phyloP scores from a whole-genome alignment of 2,329 filamentous ascomycete species.

The Aureobasidium sp. region DNA sequence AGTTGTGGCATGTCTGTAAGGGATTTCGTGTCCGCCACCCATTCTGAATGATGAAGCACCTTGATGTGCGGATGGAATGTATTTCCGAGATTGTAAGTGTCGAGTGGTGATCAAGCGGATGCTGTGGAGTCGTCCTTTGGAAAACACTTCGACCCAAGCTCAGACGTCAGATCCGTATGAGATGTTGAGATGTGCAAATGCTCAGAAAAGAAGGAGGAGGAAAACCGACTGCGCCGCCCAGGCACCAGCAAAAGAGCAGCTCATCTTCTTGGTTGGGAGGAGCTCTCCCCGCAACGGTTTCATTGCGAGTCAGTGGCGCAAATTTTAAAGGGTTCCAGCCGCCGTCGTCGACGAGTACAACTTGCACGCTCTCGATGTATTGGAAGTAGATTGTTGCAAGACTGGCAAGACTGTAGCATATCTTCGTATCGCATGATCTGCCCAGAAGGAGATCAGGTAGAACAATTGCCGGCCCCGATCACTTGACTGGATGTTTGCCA shows the following conservation, averaged over 20 bases:
- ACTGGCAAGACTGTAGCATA: no score
- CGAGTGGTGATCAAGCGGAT: background rate
- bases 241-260: slow-evolving; percentile 2
- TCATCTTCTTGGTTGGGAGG: background rate
- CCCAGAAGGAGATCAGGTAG: no score
- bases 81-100: background rate
- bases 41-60: background rate
- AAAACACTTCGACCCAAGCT: background rate
- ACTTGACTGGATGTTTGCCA: no score
- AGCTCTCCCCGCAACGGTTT: slow-evolving; percentile 12
- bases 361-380: background rate
- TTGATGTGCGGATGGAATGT: background rate
- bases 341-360: background rate
- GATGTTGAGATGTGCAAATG: background rate
- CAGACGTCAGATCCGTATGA: background rate
- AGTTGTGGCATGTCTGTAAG: background rate
- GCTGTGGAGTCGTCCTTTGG: background rate
- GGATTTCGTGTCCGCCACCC: slow-evolving; percentile 9
- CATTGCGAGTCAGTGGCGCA: slow-evolving; percentile 12
- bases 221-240: background rate
- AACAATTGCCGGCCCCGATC: no score
- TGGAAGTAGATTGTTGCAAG: background rate
- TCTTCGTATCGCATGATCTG: no score
- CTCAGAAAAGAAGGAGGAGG: background rate
- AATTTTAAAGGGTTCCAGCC: background rate